A percentile compares a stretch with the other conserved stretches of the same genome.
Conservation (phyloP, 73 alveolate species). For the Symbiodinium pilosum region DNA sequence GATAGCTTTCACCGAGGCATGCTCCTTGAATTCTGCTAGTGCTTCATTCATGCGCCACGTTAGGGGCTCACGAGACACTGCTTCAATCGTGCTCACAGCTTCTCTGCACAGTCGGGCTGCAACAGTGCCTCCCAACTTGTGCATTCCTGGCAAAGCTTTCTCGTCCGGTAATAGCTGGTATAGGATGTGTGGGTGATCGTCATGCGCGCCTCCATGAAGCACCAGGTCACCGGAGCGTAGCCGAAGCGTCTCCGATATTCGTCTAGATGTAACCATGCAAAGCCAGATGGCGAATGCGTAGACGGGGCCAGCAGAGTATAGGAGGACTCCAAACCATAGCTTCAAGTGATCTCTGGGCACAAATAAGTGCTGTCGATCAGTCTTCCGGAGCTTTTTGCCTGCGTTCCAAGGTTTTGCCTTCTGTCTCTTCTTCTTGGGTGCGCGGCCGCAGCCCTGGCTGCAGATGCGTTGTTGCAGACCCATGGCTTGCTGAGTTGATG, state of each 20-base stretch:
- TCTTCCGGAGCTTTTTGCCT: not conserved
- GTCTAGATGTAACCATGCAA: not conserved
- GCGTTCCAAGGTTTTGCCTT: slow-evolving; percentile 12
- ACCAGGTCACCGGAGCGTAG: not conserved
- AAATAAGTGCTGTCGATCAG: not conserved
- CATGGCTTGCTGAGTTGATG: no score
- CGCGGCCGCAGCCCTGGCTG: no score
- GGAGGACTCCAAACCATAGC: not conserved
- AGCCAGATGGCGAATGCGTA: slow-evolving; percentile 1
- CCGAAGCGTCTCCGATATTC: not conserved
- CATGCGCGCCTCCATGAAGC: not conserved
- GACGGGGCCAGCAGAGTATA: not conserved
- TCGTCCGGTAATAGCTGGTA: not conserved
- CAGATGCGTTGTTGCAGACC: no score
- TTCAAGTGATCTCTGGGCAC: not conserved
- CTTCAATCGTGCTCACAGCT: not conserved
- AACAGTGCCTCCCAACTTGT: not conserved
- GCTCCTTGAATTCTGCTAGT: not conserved
- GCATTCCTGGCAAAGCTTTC: not conserved
- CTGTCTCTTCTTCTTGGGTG: no score
- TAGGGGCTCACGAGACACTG: not conserved
- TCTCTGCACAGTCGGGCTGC: not conserved
- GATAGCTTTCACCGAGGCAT: not conserved
- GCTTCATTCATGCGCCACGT: no score
- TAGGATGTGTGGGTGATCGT: slow-evolving; percentile 14